These are phyloP conservation scores for Saturnispora halmiae DNA, from an alignment of 805 yeast species.

Conservation along the genomic window DNA sequence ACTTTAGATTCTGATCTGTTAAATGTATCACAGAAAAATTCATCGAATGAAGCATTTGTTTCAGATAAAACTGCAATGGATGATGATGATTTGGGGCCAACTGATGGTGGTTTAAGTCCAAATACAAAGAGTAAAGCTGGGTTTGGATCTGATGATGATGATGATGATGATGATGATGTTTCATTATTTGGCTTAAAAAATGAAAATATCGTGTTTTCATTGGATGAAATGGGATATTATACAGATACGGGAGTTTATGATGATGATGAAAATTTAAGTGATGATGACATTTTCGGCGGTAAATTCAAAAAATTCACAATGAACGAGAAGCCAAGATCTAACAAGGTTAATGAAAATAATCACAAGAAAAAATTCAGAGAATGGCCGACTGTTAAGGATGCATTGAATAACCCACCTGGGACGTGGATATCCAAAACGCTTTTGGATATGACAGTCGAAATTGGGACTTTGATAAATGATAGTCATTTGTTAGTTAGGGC, in stretches of 20 bases:
- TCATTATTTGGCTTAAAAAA: not conserved
- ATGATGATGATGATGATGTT: not conserved
- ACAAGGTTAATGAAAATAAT: not conserved
- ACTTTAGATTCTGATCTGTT: conserved; percentile 5
- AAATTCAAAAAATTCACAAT: conserved; percentile 5
- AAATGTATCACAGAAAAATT: conserved; percentile 3
- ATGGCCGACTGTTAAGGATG: conserved; percentile 47
- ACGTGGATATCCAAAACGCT: conserved; percentile 42
- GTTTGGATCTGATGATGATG: no score
- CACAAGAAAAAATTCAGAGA: conserved; percentile 11
- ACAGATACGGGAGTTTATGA: conserved; percentile 11
- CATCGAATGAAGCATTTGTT: not conserved
- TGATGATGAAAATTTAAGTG: conserved; percentile 3
- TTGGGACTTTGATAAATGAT: conserved; percentile 54
- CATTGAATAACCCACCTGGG: conserved; percentile 39
- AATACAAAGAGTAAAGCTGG: no score
- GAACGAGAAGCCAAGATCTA: not conserved
- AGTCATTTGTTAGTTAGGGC: conserved; percentile 53
- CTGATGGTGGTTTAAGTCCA: not conserved
- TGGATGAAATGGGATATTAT: conserved; percentile 13
- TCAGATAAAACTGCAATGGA: not conserved
- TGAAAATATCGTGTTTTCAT: conserved; percentile 7
- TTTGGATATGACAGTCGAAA: conserved; percentile 52
- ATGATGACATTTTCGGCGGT: not conserved
- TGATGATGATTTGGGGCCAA: conserved; percentile 7